Evolutionary conservation across 2,329 filamentous ascomycete genomes (phyloP), one percentile per base, ranked within the genome.

Genomic region (Lachnellula suecica): DNA sequence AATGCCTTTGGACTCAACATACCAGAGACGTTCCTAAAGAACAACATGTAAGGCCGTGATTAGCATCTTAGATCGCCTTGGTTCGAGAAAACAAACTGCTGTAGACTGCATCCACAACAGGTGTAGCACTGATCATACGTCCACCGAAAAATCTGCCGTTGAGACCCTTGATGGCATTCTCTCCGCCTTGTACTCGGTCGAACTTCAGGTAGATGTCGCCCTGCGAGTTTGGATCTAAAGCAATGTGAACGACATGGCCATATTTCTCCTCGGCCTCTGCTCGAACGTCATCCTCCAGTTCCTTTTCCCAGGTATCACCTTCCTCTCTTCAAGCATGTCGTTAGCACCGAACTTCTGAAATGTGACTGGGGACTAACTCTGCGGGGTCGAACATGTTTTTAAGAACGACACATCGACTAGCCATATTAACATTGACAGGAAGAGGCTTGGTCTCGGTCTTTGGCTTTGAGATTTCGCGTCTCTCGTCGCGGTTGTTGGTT

Each of bases 201-300:
- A 99, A 99, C 73, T 99, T 99, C 71, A 99, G 85, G 73, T 96
- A 99, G 65, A 99, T 93, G 70, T 99, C 94, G 73, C 94, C 94
- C 72, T 89, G 84, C 44, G 91, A 94, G 75, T 96, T 95, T 62
- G 89, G 85, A 77, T 97, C 93, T 73, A 96, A 82, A 64, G 91
- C 84, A 74, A 97, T 95, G 83, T 99, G 94, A 71, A 97, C 91
- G 66, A 99, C 93, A 66, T 93, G 89, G 68, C 94, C 94, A 78
- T 97, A 99, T 79, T 94, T 96, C 65, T 85, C 81, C 76, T 96
- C 89, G 70, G 93, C 96, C 78, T 99, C 94, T 66, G 84, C 80
- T 72, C 89, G 88, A 69, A 99, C 89, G 68, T 99, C 94, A 70
- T 91, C 87, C 75, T 97, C 92, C 62, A 99, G 80, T 66, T 97